Conservation (phyloP, 176 grass and related monocot species). For the Zea luxurians region DNA sequence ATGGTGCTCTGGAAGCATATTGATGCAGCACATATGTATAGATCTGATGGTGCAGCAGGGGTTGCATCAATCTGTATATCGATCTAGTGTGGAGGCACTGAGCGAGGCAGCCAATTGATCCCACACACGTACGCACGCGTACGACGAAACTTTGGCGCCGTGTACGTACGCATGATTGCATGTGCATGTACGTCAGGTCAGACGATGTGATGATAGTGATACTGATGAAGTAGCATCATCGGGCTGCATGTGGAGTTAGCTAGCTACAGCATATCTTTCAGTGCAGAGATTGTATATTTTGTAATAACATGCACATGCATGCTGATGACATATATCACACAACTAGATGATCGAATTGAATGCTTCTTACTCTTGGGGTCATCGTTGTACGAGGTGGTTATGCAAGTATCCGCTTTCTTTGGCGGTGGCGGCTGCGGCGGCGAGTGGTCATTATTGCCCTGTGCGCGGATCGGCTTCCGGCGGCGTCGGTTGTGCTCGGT, state of each 20-base stretch:
- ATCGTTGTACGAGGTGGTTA: conserved; percentile 20
- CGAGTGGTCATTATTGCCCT: not conserved
- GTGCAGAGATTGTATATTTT: not conserved
- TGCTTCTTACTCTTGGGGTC: conserved; percentile 41
- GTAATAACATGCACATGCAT: not conserved
- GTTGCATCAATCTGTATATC: not conserved
- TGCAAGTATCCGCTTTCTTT: conserved; percentile 33
- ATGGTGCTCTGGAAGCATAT: not conserved
- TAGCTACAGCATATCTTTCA: not conserved
- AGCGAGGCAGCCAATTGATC: not conserved
- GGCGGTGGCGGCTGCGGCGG: not conserved
- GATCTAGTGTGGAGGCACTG: no score
- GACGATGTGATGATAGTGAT: not conserved
- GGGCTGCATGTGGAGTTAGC: not conserved
- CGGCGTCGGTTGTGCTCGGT: conserved; percentile 77
- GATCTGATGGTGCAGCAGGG: not conserved
- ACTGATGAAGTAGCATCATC: not conserved
- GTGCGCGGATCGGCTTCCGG: conserved; percentile 43
- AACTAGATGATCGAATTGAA: not conserved
- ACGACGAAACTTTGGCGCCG: conserved; percentile 18
- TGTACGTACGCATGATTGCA: conserved; percentile 2
- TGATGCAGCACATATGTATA: not conserved
- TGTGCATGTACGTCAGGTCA: not conserved
- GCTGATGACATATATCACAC: not conserved
- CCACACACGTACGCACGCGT: not conserved